Percentiles rank a stretch among this genome's conserved stretches.
Evolutionary conservation across 352 stramenopile species (phyloP).

Genomic region (Globisporangium viniferum): DNA sequence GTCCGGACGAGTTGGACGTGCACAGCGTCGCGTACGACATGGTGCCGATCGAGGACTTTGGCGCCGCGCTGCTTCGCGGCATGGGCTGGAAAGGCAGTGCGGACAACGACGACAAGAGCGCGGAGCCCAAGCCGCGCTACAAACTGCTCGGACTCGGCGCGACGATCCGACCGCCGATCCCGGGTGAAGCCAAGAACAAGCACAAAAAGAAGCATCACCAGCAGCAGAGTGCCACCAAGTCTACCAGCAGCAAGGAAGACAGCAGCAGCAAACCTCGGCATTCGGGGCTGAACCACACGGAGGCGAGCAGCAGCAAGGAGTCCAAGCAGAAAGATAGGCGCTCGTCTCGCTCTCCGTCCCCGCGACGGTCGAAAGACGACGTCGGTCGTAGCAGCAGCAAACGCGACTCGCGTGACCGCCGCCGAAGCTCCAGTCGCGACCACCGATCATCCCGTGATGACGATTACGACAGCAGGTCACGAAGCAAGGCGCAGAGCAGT

Average conservation of each 20-base stretch:
- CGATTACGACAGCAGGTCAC: not conserved
- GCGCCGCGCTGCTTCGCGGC: constrained; percentile 92
- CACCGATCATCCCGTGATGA: constrained; percentile 4
- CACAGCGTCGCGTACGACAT: constrained; percentile 81
- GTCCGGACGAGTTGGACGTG: constrained; percentile 80
- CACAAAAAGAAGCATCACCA: constrained; percentile 20
- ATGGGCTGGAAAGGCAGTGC: constrained; percentile 95
- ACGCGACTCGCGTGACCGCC: constrained; percentile 17
- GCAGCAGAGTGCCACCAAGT: constrained; percentile 11
- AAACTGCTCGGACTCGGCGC: constrained; percentile 92
- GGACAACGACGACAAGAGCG: constrained; percentile 41
- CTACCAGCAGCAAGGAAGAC: not conserved
- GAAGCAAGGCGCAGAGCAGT: not conserved
- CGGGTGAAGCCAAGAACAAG: constrained; percentile 46
- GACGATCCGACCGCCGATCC: constrained; percentile 59
- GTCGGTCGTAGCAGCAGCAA: constrained; percentile 10
- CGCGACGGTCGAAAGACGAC: constrained; percentile 7
- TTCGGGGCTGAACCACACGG: constrained; percentile 13
- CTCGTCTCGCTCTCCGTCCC: constrained; percentile 15
- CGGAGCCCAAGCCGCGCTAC: constrained; percentile 73
- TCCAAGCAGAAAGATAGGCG: constrained; percentile 6
- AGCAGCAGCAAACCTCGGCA: constrained; percentile 2
- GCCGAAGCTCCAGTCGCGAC: constrained; percentile 17
- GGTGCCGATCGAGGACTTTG: constrained; percentile 95
- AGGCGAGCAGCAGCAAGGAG: constrained; percentile 2